A percentile compares a stretch with the other conserved stretches of the same genome.
Evolutionary conservation across 345 rosid genomes (phyloP).

Genomic region (Isatis tinctoria): DNA sequence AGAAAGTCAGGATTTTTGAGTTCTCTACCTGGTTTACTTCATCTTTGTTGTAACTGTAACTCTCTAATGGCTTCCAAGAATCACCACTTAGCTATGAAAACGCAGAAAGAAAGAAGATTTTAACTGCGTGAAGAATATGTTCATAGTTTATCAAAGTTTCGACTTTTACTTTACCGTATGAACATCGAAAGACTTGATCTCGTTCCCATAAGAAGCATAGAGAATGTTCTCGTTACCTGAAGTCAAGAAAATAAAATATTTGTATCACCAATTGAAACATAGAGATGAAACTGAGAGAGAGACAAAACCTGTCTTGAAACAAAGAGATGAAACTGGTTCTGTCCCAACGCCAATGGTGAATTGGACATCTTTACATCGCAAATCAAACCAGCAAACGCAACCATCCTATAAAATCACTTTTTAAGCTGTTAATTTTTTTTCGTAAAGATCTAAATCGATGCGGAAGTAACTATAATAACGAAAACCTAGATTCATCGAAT

Average conservation of each 20-base stretch:
- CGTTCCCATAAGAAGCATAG: conserved; percentile 62
- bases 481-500: conserved; percentile 14
- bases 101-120: neutral
- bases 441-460: neutral
- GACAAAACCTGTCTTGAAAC: conserved; percentile 67
- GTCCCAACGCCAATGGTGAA: conserved; percentile 51
- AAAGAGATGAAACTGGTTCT: conserved; percentile 68
- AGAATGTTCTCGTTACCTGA: conserved; percentile 75
- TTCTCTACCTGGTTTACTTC: conserved; percentile 77
- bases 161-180: conserved; percentile 50
- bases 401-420: conserved; percentile 60
- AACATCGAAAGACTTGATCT: conserved; percentile 76
- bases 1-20: neutral
- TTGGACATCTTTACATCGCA: conserved; percentile 87
- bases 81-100: conserved; percentile 32
- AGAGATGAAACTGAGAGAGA: neutral
- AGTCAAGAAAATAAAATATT: neutral
- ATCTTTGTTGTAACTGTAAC: conserved; percentile 70
- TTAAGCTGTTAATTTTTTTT: neutral
- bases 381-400: conserved; percentile 83
- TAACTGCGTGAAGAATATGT: neutral
- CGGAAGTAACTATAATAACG: neutral
- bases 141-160: neutral
- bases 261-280: neutral
- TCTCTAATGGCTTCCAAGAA: conserved; percentile 59